Base-by-base conservation (phyloP, 2,329 filamentous ascomycete species). In the Didymella keratinophila region DNA sequence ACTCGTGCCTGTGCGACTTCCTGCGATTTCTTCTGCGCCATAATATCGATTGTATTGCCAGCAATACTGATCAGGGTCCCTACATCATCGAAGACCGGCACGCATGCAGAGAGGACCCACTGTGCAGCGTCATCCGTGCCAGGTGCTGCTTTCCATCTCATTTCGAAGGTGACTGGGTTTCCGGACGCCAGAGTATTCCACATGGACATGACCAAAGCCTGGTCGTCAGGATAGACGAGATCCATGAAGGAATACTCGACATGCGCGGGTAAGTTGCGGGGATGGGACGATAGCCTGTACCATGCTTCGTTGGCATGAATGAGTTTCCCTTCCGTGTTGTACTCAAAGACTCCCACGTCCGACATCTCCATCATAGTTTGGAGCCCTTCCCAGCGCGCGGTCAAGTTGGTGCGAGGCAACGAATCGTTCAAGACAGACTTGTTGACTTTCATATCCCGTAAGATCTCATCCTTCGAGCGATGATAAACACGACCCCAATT, bases 361-460 rank as follows among this genome's bases (percentile, higher is more conserved):
- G 62, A 71, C 72, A 74, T 74, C 30, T 74, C 72, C 71, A 75
- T 72, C 71, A 74, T 75, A 0, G 63, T 69, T 36, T 71, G 68
- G 12, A 75, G 50, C 7, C 65, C 65, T 45, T 71, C 67, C 69
- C 67, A 72, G 14, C 66, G 63, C 2, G 67, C 68, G 18, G 48
- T 55, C 6, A 71, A 52, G 32, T 70, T 66, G 3, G 57, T 56
- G 8, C 43, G 61, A 2, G 65, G 63, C 2, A 68, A 25, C 0
- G 39, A 60, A 1, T 47, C 41, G 7, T 56, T 27, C 21, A 61
- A 49, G 0, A 55, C 20, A 3, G 34, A 28, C 20, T 45, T 56
- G 10, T 61, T 48, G 16, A 18, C 47, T 30, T 51, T 58, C 23
- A 56, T 37, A 14, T 56, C 52, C 25, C 56, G 52, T 7, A 63